Evolutionary conservation across 306 rosid genomes (phyloP).

Genomic region (Sophora flavescens): DNA sequence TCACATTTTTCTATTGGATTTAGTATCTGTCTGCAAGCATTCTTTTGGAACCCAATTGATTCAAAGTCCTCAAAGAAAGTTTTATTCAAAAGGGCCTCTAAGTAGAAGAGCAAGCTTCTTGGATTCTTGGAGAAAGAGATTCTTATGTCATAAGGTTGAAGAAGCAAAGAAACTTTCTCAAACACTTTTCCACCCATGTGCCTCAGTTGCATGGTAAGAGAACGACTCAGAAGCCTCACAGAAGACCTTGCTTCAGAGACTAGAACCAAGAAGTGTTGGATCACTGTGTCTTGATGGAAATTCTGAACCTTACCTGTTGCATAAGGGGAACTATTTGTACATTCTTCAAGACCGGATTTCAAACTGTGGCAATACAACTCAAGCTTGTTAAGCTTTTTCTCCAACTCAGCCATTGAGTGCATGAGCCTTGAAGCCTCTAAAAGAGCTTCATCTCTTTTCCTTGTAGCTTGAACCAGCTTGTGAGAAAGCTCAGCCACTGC

Average conservation of each 20-base stretch:
- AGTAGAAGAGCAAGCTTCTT: slow-evolving; percentile 62
- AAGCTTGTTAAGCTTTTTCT: slow-evolving; percentile 90
- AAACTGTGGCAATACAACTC: slow-evolving; percentile 78
- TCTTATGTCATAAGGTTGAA: slow-evolving; percentile 78
- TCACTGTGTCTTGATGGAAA: slow-evolving; percentile 39
- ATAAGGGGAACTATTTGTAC: slow-evolving; percentile 53
- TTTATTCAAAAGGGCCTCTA: slow-evolving; percentile 76
- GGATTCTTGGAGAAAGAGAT: slow-evolving; percentile 70
- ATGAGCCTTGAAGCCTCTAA: slow-evolving; percentile 83
- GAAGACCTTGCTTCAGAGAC: slow-evolving; percentile 82
- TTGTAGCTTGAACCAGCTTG: slow-evolving; percentile 76
- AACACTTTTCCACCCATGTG: slow-evolving; percentile 71
- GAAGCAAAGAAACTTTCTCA: slow-evolving; percentile 71
- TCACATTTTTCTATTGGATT: slow-evolving; percentile 75
- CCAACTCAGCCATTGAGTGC: slow-evolving; percentile 80
- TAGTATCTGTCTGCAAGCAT: slow-evolving; percentile 51
- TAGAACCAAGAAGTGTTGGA: slow-evolving; percentile 65
- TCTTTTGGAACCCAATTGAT: slow-evolving; percentile 73
- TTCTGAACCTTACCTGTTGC: slow-evolving; percentile 24
- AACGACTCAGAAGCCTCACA: slow-evolving; percentile 68
- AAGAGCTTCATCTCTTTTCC: slow-evolving; percentile 81
- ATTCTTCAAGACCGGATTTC: slow-evolving; percentile 84
- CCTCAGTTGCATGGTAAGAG: slow-evolving; percentile 80
- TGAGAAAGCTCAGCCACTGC: slow-evolving; percentile 90
- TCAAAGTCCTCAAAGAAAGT: slow-evolving; percentile 92